Base-by-base conservation (phyloP, 139 green algal genomes). In the Ettlia oleoabundans region DNA sequence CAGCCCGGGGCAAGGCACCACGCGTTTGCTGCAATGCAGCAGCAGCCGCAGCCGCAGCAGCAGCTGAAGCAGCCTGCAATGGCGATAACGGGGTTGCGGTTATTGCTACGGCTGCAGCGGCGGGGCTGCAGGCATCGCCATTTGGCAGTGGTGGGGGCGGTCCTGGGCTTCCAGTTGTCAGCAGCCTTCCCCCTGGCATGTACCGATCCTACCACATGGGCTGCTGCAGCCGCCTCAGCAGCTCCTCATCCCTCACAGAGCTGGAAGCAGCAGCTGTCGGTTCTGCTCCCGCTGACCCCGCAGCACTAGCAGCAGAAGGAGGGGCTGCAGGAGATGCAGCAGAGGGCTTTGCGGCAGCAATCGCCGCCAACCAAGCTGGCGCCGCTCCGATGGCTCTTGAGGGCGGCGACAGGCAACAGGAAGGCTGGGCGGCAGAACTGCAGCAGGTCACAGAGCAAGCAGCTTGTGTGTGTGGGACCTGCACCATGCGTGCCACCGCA, bases 141-240 rank as follows among this genome's bases (percentile, higher is more conserved):
- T 58, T 58, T 58, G 47, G 13, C 47, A 15, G 13, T 58, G 47
- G 13, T 15, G 47, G 15, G 13, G 47, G 15, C n/a, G n/a, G n/a
- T n/a, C n/a, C n/a, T 58, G 47, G 13, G 15, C 47, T 15, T 10
- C 18, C 55, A n/a, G 55, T 22, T n/a, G 55, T 5, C 22, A 38
- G 73, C 37, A 80, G 73, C 73, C 35, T 80, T 24, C 73, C 73
- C 0, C 73, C 58, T 2, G 43, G 32, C 47, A 66, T 66, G 43
- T 64, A 66, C 5, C 71, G 52, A 32, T 51, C 32, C 53, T 80
- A 68, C 73, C 73, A 80, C 28, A 6, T 52, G 4, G 73, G 26
- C 37, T 67, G 73, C 73, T 80, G 73, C 53, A 68, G 73, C 73
- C 52, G 53, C 22, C 52, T 80, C 3, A 67, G 73, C 73, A 69